phyloP scores from a whole-genome alignment of 2,329 filamentous ascomycete species.

The Akanthomyces lecanii region DNA sequence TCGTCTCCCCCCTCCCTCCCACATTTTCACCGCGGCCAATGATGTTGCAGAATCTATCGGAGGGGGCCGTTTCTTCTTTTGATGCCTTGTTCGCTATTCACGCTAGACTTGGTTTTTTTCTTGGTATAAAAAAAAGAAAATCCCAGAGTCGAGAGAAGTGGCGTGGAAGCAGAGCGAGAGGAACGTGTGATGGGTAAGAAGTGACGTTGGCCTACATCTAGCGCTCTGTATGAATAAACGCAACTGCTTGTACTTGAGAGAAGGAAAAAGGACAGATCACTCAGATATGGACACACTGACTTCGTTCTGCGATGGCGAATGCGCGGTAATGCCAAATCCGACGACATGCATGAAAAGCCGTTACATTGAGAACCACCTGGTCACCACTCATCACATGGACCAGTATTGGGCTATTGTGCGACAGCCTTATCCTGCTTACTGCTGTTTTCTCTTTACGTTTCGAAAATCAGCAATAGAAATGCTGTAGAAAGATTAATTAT shows the following conservation, averaged over 20 bases:
- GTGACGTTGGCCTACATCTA: not conserved
- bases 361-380: not conserved
- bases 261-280: not conserved
- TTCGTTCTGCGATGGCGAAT: not conserved
- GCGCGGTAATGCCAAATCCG: constrained; percentile 10
- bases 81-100: not conserved
- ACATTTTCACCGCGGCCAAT: not conserved
- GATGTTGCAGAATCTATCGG: not conserved
- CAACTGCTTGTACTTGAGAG: no score
- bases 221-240: not conserved
- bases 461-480: no score
- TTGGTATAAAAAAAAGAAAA: not conserved
- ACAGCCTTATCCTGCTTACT: not conserved
- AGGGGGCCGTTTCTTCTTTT: not conserved
- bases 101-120: not conserved
- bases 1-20: not conserved
- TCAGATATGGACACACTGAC: not conserved
- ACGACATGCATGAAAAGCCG: not conserved
- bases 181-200: not conserved
- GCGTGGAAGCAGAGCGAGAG: not conserved
- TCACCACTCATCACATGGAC: constrained; percentile 1
- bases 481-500: not conserved
- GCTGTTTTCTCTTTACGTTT: no score
- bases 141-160: not conserved
- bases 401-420: not conserved